A percentile compares a stretch with the other conserved stretches of the same genome.
These are phyloP conservation scores for Nevesoporus exiguus DNA, from an alignment of 768 basidiomycete species.

Conservation along the genomic window DNA sequence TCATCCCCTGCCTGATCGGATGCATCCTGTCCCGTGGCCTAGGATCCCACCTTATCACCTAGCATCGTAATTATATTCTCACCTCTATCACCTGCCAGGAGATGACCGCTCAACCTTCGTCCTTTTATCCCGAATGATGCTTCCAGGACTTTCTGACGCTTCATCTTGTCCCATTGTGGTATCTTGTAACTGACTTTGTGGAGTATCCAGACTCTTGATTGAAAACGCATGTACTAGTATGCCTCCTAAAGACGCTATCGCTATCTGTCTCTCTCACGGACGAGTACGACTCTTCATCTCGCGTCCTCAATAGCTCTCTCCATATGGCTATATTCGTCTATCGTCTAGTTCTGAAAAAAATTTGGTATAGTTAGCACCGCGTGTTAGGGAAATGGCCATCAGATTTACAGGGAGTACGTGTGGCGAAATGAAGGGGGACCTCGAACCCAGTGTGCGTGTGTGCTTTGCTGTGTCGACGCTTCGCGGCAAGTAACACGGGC, in stretches of 20 bases:
- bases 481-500: slow-evolving; percentile 9
- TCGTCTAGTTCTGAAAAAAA: not conserved
- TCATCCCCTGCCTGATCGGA: not conserved
- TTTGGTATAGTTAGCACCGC: not conserved
- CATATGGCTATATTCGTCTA: slow-evolving; percentile 2
- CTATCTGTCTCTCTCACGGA: slow-evolving; percentile 1
- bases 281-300: not conserved
- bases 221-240: not conserved
- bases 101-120: not conserved
- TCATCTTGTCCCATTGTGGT: not conserved
- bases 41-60: slow-evolving; percentile 12
- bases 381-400: not conserved
- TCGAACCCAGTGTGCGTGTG: not conserved
- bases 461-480: not conserved
- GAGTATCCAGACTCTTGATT: not conserved
- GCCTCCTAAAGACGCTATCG: not conserved
- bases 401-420: not conserved
- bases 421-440: not conserved
- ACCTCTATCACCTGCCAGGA: not conserved
- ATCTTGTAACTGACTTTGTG: not conserved
- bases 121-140: not conserved
- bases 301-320: not conserved
- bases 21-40: not conserved
- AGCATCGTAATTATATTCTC: not conserved
- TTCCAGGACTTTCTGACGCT: not conserved